Evolutionary conservation across 2,329 filamentous ascomycete species (phyloP).

Genomic region (Keithomyces neogunnii): DNA sequence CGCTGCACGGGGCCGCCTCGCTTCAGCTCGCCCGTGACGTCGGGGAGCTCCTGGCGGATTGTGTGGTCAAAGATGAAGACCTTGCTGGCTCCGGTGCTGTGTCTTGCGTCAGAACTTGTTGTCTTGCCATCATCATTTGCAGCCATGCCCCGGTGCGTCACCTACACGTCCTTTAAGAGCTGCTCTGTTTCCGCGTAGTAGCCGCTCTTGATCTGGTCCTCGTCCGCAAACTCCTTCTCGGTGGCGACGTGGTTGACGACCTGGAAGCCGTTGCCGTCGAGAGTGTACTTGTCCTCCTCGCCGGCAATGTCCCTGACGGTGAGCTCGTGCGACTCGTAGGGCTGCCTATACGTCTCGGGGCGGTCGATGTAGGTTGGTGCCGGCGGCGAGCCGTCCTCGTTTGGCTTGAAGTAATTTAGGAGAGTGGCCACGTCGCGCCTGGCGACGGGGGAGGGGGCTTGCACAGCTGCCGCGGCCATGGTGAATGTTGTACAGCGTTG

Average conservation of each 20-base stretch:
- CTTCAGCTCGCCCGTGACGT: constrained; percentile 40
- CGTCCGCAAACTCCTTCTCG: constrained; percentile 37
- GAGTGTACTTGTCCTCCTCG: constrained; percentile 24
- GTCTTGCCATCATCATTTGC: neutral
- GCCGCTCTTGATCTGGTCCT: constrained; percentile 49
- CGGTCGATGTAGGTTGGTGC: constrained; percentile 23
- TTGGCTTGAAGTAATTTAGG: constrained; percentile 31
- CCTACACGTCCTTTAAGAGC: constrained; percentile 51
- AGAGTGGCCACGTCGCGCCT: constrained; percentile 23
- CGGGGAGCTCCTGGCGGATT: constrained; percentile 30
- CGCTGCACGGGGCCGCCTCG: constrained; percentile 28
- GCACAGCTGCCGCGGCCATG: constrained; percentile 17
- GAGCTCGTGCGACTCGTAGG: constrained; percentile 17
- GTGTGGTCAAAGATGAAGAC: constrained; percentile 57
- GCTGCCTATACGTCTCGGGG: constrained; percentile 26
- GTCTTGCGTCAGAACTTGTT: neutral
- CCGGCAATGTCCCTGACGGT: constrained; percentile 27
- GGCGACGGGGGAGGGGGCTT: constrained; percentile 6
- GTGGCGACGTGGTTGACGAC: constrained; percentile 18
- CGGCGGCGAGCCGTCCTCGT: constrained; percentile 32
- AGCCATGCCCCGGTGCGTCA: neutral
- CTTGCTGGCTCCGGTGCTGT: constrained; percentile 44
- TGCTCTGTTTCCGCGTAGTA: constrained; percentile 70
- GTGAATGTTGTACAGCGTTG: constrained; percentile 1
- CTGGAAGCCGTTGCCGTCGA: constrained; percentile 32